Base-by-base conservation (phyloP, 2,329 filamentous ascomycete genomes). In the Apiospora saccharicola region DNA sequence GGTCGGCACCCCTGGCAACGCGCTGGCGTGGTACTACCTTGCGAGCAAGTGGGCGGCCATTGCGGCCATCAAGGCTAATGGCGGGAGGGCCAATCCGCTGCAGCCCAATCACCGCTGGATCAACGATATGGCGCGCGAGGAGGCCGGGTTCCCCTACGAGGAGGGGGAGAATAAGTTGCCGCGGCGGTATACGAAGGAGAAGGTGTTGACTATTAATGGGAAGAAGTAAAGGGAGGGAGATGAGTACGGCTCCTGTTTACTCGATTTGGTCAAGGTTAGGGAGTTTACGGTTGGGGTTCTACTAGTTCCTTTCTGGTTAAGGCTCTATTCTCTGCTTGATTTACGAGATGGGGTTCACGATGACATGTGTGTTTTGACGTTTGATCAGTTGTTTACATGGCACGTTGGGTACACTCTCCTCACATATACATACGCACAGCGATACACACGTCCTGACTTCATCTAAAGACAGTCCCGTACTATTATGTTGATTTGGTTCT, bases 1-100 rank as follows among this genome's bases (percentile, higher is more conserved):
- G 80, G 93, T 96, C 0, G 90, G 92, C 73, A 96, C 94, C 0
- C 92, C 95, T 0, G 94, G 94, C 0, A 95, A 95, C 80, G 91
- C 91, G 1, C 83, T 96, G 16, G 86, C 85, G 30, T 96, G 93
- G 93, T 88, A 94, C 79, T 96, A 94, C 80, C 85, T 96, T n/a
- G 92, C 92, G 0, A 88, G 90, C 76, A 90, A 89, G 79, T 86
- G 93, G 80, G 84, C 87, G 30, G 88, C 90, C 76, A 83, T 85
- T 0, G 88, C 57, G 30, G 57, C 88, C 34, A 79, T 81, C 1
- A 84, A 89, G 76, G 81, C 83, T 70, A 75, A 77, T 46, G 79
- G 77, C 49, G 76, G 82, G 80, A 22, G 83, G 84, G 0, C 79
- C 94, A 30, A 8, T 2, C 2, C 30, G 34, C 34, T 64, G 8